These are phyloP conservation scores for Betula pendula DNA, from an alignment of 306 rosid species.

Conservation along the genomic window DNA sequence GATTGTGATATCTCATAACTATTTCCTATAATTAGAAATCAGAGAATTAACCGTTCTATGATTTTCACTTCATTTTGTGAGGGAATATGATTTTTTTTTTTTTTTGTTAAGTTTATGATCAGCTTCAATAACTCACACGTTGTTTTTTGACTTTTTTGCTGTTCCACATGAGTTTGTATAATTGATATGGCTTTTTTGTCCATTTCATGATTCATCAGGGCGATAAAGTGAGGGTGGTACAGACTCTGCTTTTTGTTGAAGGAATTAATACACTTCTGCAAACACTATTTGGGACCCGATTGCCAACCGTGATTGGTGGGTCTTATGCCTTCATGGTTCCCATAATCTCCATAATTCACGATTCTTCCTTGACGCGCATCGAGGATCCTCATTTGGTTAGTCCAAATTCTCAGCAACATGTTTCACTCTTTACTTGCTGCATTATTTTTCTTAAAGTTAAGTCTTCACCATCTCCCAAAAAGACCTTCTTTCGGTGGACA, in stretches of 20 bases:
- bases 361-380: conserved; percentile 60
- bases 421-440: not conserved
- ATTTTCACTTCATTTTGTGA: not conserved
- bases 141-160: not conserved
- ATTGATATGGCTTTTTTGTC: conserved; percentile 19
- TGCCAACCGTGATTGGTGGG: conserved; percentile 96
- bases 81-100: not conserved
- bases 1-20: conserved; percentile 5
- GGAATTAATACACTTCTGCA: conserved; percentile 95
- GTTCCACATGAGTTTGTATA: conserved; percentile 16
- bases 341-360: conserved; percentile 86
- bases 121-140: conserved; percentile 13
- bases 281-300: conserved; percentile 92
- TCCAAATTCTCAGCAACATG: conserved; percentile 25
- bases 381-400: conserved; percentile 75
- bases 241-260: conserved; percentile 87
- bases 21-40: not conserved
- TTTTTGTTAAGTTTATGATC: too few species aligned
- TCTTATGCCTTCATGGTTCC: conserved; percentile 98
- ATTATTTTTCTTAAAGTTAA: conserved; percentile 3
- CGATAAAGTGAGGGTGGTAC: conserved; percentile 97
- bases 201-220: conserved; percentile 56
- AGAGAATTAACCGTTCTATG: not conserved
- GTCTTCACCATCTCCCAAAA: not conserved
- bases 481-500: conserved; percentile 2